Percentiles rank a stretch among this genome's conserved stretches.
phyloP scores from a whole-genome alignment of 176 grass and related monocot genomes.

The Leersia perrieri region DNA sequence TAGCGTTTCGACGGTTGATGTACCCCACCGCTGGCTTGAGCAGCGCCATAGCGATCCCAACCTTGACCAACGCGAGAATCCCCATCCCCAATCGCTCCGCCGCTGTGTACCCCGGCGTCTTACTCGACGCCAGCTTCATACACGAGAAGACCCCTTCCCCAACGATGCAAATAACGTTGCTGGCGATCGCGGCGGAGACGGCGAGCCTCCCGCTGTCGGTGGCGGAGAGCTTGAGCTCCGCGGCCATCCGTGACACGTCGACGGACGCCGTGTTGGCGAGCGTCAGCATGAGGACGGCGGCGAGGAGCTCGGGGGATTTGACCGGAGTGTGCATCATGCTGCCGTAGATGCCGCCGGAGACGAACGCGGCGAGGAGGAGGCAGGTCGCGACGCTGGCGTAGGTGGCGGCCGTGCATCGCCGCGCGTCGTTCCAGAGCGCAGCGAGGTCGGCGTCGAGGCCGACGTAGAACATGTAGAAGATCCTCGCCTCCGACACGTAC shows the following conservation, averaged over 20 bases:
- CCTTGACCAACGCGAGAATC: slow-evolving; percentile 28
- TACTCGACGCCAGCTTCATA: slow-evolving; percentile 39
- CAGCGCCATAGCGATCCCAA: not conserved
- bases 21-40: slow-evolving; percentile 26
- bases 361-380: slow-evolving; percentile 46
- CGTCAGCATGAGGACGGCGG: slow-evolving; percentile 50
- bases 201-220: slow-evolving; percentile 32
- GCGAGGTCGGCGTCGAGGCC: slow-evolving; percentile 47
- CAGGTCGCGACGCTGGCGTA: slow-evolving; percentile 42
- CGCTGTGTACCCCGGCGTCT: slow-evolving; percentile 13
- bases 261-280: slow-evolving; percentile 36
- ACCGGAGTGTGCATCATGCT: slow-evolving; percentile 66
- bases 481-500: slow-evolving; percentile 38
- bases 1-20: slow-evolving; percentile 48
- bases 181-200: slow-evolving; percentile 23
- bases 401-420: slow-evolving; percentile 26
- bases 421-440: slow-evolving; percentile 49
- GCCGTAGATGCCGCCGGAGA: slow-evolving; percentile 48
- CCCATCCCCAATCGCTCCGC: slow-evolving; percentile 25
- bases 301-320: slow-evolving; percentile 40
- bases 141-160: slow-evolving; percentile 40
- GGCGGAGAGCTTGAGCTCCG: slow-evolving; percentile 24
- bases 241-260: slow-evolving; percentile 35
- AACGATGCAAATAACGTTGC: slow-evolving; percentile 49
- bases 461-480: slow-evolving; percentile 55